Base-by-base conservation (phyloP, 257 asterid species). In the Nicotiana knightiana region DNA sequence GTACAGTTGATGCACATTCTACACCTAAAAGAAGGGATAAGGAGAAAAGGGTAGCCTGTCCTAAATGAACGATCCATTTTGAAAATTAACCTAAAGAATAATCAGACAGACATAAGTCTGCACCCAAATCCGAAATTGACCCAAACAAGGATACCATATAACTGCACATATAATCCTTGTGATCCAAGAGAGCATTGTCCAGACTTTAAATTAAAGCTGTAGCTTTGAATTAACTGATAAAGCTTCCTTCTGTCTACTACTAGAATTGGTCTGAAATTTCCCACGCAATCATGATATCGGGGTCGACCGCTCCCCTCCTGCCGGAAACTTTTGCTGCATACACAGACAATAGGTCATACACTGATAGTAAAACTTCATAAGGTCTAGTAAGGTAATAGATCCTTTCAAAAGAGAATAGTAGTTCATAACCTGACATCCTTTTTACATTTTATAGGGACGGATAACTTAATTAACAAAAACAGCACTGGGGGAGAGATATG, bases 221-320 rank as follows among this genome's bases (percentile, higher is more conserved):
- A 70, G 33, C 33, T 39, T 39, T 21, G 28, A 43, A 73, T 73
- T 61, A 13, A 13, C 62, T 48, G 26, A 73, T 73, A 46, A 21
- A 43, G 55, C 58, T 39, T 70, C 59, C 37, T 43, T 15, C 58
- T 70, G 59, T 43, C 59, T 24, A 46, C 24, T 24, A 32, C 17
- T 71, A 24, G 13, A 71, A 73, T 24, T 73, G 61, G 39, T 13
- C 24, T 73, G 39, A 24, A 48, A 24, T 54, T 46, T 71, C 61
- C 61, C 61, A 73, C 8, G 18, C 43, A 48, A 73, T 73, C 79
- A 73, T 73, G 79, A 73, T 13, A 73, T 73, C 1, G 62, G 63
- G n/a, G 79, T 73, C 18, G 63, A 48, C 26, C 63, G 79, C 79
- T 73, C 79, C 43, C 79, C 59, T 11, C 35, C 79, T 48, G 62